These are phyloP conservation scores for Spencermartinsiella ligniputridi DNA, from an alignment of 1,139 yeast genomes.

Conservation along the genomic window DNA sequence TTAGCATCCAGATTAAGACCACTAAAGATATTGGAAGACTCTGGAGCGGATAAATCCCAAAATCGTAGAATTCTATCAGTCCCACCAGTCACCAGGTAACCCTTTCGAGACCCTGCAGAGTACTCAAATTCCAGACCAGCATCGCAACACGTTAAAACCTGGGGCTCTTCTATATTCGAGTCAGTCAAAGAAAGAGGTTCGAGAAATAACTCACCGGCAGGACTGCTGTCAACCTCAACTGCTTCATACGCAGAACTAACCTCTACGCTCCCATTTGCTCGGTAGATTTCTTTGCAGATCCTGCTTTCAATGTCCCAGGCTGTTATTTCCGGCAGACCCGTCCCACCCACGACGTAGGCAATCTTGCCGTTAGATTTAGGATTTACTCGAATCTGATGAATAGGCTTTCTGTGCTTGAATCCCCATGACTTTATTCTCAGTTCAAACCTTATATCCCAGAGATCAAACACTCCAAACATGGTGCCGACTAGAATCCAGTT, in stretches of 20 bases:
- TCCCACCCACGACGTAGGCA: constrained; percentile 64
- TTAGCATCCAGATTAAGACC: constrained; percentile 28
- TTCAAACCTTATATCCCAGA: constrained; percentile 80
- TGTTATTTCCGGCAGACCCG: constrained; percentile 50
- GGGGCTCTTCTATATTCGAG: constrained; percentile 6
- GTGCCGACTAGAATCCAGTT: constrained; percentile 76
- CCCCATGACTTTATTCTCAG: constrained; percentile 59
- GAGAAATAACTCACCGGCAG: constrained; percentile 1
- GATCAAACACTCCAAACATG: constrained; percentile 59
- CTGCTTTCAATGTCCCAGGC: constrained; percentile 73
- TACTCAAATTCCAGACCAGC: constrained; percentile 28
- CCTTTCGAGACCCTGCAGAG: constrained; percentile 21
- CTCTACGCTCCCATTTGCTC: constrained; percentile 14
- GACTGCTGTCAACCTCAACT: constrained; percentile 6
- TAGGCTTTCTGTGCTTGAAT: constrained; percentile 44
- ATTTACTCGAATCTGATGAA: constrained; percentile 43
- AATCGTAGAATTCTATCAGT: constrained; percentile 39
- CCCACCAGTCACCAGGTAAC: constrained; percentile 37
- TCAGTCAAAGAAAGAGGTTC: constrained; percentile 9
- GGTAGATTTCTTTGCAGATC: constrained; percentile 55
- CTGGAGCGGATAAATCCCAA: constrained; percentile 46
- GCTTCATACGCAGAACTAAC: constrained; percentile 11
- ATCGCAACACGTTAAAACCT: constrained; percentile 9
- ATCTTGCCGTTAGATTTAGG: constrained; percentile 41
- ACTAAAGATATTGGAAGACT: constrained; percentile 38